Percentiles rank a stretch among this genome's conserved stretches.
Conservation (phyloP, 768 basidiomycete genomes). For the Suillus paluster region DNA sequence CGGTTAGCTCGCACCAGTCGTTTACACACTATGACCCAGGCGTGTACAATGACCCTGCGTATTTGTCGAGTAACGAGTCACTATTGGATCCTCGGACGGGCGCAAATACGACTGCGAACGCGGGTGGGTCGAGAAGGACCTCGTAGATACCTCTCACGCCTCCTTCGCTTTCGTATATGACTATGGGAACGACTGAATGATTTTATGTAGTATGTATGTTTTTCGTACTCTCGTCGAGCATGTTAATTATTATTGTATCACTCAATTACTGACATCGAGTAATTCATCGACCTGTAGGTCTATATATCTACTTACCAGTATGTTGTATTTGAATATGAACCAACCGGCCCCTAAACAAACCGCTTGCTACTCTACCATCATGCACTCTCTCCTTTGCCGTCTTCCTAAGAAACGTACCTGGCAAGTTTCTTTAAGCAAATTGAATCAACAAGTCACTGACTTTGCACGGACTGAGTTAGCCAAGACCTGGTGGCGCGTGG, state of each 20-base stretch:
- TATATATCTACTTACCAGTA: neutral
- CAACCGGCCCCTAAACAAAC: neutral
- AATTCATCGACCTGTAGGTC: neutral
- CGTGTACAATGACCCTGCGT: constrained; percentile 31
- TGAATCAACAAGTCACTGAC: too few species aligned
- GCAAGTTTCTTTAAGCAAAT: neutral
- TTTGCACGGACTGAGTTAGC: too few species aligned
- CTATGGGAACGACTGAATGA: constrained; percentile 14
- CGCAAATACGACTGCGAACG: constrained; percentile 30
- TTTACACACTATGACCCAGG: constrained; percentile 25
- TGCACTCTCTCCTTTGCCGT: neutral
- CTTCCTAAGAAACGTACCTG: neutral
- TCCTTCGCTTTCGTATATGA: constrained; percentile 23
- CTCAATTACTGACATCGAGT: neutral
- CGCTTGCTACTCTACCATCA: neutral
- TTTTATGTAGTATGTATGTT: neutral
- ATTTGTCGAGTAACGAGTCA: constrained; percentile 31
- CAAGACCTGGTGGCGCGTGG: too few species aligned
- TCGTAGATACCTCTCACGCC: constrained; percentile 15
- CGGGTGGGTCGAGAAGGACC: constrained; percentile 23
- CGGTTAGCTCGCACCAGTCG: constrained; percentile 20
- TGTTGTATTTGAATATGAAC: neutral
- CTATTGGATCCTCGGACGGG: constrained; percentile 27
- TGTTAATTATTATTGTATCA: neutral
- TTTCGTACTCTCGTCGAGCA: neutral